These are phyloP conservation scores for Fusarium brevicatenulatum DNA, from an alignment of 2,329 filamentous ascomycete genomes.

Conservation along the genomic window DNA sequence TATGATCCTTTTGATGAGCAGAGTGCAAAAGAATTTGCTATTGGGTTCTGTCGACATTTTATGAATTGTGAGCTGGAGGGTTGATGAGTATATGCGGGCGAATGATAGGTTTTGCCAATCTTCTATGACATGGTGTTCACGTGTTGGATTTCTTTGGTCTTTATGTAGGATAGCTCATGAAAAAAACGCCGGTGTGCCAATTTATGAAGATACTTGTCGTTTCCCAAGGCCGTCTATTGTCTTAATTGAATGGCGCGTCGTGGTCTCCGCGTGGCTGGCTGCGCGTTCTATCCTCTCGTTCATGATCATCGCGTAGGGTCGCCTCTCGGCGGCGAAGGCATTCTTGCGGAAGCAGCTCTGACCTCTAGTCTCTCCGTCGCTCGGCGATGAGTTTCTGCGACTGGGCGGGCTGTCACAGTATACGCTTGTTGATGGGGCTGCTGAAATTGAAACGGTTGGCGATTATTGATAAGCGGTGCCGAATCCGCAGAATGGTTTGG, in stretches of 20 bases:
- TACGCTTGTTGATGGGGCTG: constrained; percentile 7
- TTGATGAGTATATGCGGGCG: neutral
- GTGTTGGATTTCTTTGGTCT: neutral
- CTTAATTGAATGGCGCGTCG: neutral
- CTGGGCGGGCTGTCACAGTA: neutral
- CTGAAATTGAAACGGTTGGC: neutral
- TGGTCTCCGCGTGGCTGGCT: neutral
- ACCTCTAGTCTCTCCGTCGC: neutral
- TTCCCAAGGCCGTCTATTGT: neutral
- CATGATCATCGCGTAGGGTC: neutral
- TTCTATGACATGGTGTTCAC: neutral
- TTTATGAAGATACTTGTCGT: accelerated
- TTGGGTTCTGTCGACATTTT: neutral
- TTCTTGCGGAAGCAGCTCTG: neutral
- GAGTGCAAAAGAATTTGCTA: constrained; percentile 3
- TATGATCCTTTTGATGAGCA: constrained; percentile 1
- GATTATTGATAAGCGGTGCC: constrained; percentile 1
- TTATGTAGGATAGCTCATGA: neutral
- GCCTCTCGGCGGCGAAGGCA: constrained; percentile 4
- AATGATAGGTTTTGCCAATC: neutral
- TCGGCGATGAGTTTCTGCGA: neutral
- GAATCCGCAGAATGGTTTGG: constrained; percentile 3
- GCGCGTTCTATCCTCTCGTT: no score
- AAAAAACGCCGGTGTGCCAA: neutral
- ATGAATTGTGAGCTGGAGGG: constrained; percentile 1